Conservation (phyloP, 345 rosid genomes). For the Rhodamnia rubescens region DNA sequence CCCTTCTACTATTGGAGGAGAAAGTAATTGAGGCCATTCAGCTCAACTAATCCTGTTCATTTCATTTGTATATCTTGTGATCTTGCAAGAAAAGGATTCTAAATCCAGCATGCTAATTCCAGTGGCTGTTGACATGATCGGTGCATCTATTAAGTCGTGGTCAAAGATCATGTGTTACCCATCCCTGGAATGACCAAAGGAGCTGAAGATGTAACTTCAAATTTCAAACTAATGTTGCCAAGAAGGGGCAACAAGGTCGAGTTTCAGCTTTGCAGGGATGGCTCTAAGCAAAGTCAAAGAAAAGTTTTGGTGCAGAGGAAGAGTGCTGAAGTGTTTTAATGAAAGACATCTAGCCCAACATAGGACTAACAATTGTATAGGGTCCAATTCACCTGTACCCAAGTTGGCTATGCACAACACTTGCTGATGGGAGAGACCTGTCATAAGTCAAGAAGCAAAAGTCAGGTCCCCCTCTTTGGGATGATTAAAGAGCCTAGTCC, state of each 20-base stretch:
- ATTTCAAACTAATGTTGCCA: background rate
- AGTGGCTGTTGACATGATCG: background rate
- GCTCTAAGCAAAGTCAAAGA: background rate
- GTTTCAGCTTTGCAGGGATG: background rate
- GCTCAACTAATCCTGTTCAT: background rate
- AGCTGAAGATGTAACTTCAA: background rate
- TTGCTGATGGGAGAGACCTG: background rate
- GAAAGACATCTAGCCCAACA: background rate
- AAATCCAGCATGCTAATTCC: background rate
- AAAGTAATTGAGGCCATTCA: background rate
- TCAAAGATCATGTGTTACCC: background rate
- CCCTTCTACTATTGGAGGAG: background rate
- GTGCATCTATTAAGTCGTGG: background rate
- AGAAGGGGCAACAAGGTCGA: background rate
- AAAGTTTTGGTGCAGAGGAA: background rate
- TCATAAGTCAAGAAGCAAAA: background rate
- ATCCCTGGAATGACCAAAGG: background rate
- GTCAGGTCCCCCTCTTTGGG: background rate
- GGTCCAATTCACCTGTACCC: background rate
- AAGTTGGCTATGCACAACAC: background rate
- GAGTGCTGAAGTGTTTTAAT: background rate
- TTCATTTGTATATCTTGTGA: background rate
- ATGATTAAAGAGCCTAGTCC: background rate
- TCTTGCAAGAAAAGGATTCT: background rate
- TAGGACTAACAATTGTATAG: background rate